Evolutionary conservation across 116 monocot genomes (phyloP), one percentile per base, ranked within the genome.

Genomic region (Iris pallida): DNA sequence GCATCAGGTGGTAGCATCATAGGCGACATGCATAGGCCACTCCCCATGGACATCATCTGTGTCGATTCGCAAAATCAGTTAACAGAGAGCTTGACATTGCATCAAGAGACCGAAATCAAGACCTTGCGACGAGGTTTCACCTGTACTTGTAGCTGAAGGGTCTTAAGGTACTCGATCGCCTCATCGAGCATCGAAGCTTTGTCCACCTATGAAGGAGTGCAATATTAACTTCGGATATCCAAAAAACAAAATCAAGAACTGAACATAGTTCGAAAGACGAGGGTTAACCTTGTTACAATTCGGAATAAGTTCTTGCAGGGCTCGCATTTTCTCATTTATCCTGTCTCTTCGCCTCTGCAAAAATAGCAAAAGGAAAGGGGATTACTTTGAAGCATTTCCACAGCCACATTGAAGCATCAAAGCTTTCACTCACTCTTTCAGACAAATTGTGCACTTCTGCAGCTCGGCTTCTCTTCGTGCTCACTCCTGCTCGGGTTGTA

Each of bases 141-240:
- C 90, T 97, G 97, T 11, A 97, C 80, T 83, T 97, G 97, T n/a
- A 92, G 79, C 69, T 97, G 97, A 78, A 97, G 97, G 43, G 92
- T 78, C 78, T 97, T 97, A 47, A 97, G 85, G 63, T 97, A 90
- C 74, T 97, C 97, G 45, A 97, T 92, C 17, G 92, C 97, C 79
- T 97, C 97, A 52, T 97, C 97, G 77, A 97, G 92, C 92, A 97
- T 90, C 9, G 97, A 97, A 19, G 92, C 97, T 76, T 92, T 97
- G 76, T 97, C 97, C 65, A 92, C 90, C 97, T 97, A 69, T 9
- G 45, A 73, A 60, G 12, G 16, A 67, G 59, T 7, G 45, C 8
- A 9, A 56, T 77, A 43, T 66, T 43, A 46, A 20, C 41, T 78
- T 30, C 70, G 55, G 14, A 15, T 52, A 70, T 12, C 8, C 30